Conservation (phyloP, 108 stramenopile species). For the Fragilaria radians region DNA sequence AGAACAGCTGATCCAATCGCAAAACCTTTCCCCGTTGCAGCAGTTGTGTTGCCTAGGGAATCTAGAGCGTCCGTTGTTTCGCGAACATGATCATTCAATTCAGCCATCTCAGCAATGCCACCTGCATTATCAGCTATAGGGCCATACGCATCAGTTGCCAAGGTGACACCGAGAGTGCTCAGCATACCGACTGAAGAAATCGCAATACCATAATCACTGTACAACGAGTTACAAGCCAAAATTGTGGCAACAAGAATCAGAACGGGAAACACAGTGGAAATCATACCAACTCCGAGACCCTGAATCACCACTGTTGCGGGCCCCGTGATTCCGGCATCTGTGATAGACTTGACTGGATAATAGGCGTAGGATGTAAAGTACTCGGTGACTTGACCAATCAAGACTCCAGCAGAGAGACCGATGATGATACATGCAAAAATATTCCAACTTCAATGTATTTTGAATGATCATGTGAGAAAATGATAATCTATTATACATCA, state of each 20-base stretch:
- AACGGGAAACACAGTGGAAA: conserved; percentile 96
- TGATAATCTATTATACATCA: too few species aligned
- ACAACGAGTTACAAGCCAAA: conserved; percentile 85
- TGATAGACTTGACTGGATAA: conserved; percentile 90
- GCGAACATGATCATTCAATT: conserved; percentile 88
- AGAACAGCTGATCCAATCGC: conserved; percentile 99
- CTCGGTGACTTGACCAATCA: conserved; percentile 97
- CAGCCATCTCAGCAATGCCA: conserved; percentile 99
- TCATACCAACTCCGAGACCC: conserved; percentile 97
- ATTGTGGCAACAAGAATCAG: conserved; percentile 90
- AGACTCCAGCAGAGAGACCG: conserved; percentile 93
- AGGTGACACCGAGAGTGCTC: conserved; percentile 95
- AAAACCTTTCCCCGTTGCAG: conserved; percentile 99
- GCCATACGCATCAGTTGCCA: conserved; percentile 99
- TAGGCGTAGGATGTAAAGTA: conserved; percentile 98
- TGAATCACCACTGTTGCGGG: conserved; percentile 99
- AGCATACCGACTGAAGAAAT: conserved; percentile 98
- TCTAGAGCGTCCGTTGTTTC: conserved; percentile 98
- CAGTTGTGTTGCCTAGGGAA: conserved; percentile 98
- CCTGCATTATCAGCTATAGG: conserved; percentile 99
- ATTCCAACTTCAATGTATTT: too few species aligned
- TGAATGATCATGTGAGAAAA: too few species aligned
- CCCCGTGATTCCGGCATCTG: conserved; percentile 93
- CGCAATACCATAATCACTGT: conserved; percentile 96
- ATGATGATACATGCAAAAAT: conserved; percentile 73